phyloP scores from a whole-genome alignment of 2,329 filamentous ascomycete genomes.

The Stachybotrys chlorohalonatus region DNA sequence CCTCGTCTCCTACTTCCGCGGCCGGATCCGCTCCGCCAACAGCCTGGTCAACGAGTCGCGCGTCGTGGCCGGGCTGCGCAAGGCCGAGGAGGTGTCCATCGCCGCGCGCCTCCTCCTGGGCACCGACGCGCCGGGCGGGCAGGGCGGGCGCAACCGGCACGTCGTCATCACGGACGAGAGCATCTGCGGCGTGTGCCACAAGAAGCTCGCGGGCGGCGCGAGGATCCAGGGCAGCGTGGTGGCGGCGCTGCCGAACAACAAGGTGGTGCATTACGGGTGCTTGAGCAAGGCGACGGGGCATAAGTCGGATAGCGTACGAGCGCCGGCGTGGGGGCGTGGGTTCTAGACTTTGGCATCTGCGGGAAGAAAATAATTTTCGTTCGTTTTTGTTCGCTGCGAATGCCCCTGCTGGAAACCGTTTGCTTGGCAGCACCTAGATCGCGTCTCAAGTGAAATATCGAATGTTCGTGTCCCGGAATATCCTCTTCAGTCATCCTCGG shows the following conservation, averaged over 20 bases:
- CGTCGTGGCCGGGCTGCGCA: constrained; percentile 67
- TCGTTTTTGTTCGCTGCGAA: not conserved
- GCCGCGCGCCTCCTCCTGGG: constrained; percentile 69
- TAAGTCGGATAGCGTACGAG: constrained; percentile 21
- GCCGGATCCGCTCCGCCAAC: constrained; percentile 80
- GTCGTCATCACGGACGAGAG: constrained; percentile 82
- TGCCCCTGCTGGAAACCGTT: too few species aligned
- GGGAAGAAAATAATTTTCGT: not conserved
- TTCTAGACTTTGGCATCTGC: constrained; percentile 15
- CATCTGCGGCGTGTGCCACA: constrained; percentile 87
- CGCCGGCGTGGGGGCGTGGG: constrained; percentile 26
- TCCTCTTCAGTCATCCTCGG: constrained; percentile 40
- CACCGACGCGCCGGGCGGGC: constrained; percentile 44
- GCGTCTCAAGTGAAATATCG: too few species aligned
- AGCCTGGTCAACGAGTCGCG: constrained; percentile 71
- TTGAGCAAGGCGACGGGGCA: constrained; percentile 39
- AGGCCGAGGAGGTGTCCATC: constrained; percentile 68
- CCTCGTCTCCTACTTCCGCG: constrained; percentile 84
- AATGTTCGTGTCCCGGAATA: too few species aligned
- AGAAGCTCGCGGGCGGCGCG: constrained; percentile 77
- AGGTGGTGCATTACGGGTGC: constrained; percentile 76
- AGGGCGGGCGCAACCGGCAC: constrained; percentile 48
- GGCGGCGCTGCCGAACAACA: constrained; percentile 76
- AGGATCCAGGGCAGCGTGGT: constrained; percentile 85
- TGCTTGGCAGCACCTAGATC: too few species aligned